Conservation (phyloP, 371 early-diverging fungal species). For the Rhizopus sp. region DNA sequence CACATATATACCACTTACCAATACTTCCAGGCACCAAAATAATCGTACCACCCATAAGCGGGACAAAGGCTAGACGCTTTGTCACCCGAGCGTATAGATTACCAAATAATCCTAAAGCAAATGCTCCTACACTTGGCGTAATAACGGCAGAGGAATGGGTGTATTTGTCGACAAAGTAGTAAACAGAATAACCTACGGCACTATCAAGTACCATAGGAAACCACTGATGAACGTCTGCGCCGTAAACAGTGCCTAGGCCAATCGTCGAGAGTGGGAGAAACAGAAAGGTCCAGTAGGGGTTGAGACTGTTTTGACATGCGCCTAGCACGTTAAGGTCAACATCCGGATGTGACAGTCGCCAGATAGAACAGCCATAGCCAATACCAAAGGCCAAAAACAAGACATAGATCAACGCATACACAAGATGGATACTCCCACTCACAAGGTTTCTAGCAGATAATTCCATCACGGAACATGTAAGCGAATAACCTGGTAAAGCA, state of each 20-base stretch:
- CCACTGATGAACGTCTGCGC: constrained; percentile 30
- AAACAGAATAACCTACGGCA: constrained; percentile 32
- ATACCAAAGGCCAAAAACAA: constrained; percentile 77
- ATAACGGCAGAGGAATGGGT: constrained; percentile 24
- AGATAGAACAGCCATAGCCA: constrained; percentile 60
- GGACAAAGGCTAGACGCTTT: constrained; percentile 36
- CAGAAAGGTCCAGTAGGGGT: constrained; percentile 39
- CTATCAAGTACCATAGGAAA: constrained; percentile 27
- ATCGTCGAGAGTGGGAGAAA: constrained; percentile 28
- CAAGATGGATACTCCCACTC: constrained; percentile 76
- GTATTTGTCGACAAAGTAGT: constrained; percentile 32
- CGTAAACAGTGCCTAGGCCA: constrained; percentile 33
- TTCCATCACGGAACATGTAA: constrained; percentile 79
- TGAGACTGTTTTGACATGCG: constrained; percentile 28
- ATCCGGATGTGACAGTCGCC: constrained; percentile 27
- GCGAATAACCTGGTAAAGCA: constrained; percentile 68
- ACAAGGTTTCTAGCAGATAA: constrained; percentile 79
- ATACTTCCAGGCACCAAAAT: constrained; percentile 45
- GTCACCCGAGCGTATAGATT: constrained; percentile 35
- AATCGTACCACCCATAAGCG: constrained; percentile 39
- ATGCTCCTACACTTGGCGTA: constrained; percentile 40
- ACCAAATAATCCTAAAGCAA: constrained; percentile 35
- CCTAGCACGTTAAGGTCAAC: constrained; percentile 11
- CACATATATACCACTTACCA: constrained; percentile 8
- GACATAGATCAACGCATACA: constrained; percentile 73